A percentile compares a stretch with the other conserved stretches of the same genome.
Evolutionary conservation across 148 eudicot species (phyloP).

Genomic region (Agrostemma githago): DNA sequence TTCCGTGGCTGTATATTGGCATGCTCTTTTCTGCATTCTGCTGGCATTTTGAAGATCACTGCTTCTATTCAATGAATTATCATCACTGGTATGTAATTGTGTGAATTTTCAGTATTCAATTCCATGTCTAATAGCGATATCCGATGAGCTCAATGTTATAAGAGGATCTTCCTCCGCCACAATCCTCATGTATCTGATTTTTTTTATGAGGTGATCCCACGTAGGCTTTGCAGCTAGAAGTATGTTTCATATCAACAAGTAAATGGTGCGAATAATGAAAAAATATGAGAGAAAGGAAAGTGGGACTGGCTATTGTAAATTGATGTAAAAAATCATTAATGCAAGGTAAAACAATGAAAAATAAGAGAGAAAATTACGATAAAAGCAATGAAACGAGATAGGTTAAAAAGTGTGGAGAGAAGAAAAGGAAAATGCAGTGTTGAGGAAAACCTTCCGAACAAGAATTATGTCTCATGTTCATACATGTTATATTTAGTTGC

Average conservation of each 20-base stretch:
- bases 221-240: neutral
- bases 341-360: neutral
- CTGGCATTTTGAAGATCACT: conserved; percentile 99
- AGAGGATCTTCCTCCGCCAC: conserved; percentile 1
- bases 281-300: neutral
- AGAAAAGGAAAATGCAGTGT: neutral
- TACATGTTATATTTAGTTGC: neutral
- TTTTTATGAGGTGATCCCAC: neutral
- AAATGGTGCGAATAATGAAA: no score
- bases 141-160: neutral
- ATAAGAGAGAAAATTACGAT: neutral
- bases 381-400: neutral
- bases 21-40: conserved; percentile 99
- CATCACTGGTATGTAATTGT: conserved; percentile 64
- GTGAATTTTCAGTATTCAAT: neutral
- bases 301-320: neutral
- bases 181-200: neutral
- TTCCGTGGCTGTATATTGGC: conserved; percentile 96
- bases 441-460: neutral
- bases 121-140: conserved; percentile 3
- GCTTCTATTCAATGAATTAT: conserved; percentile 98
- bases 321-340: neutral
- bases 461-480: neutral
- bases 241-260: neutral
- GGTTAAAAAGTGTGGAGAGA: neutral